Conservation (phyloP, 768 basidiomycete species). For the Inosperma sp. region DNA sequence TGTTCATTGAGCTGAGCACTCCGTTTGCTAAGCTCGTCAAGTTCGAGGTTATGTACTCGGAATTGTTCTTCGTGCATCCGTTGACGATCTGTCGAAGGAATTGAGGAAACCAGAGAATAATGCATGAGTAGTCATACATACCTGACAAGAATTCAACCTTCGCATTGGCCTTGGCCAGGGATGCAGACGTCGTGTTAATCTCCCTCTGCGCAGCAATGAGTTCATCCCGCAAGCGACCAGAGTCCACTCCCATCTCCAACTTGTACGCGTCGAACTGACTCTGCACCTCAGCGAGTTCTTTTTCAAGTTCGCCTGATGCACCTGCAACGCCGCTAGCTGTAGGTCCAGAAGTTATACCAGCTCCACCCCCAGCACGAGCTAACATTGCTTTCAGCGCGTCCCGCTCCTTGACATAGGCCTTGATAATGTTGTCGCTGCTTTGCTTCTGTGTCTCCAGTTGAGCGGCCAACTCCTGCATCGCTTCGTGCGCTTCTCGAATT, state of each 20-base stretch:
- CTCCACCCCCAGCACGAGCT: constrained; percentile 43
- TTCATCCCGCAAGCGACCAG: constrained; percentile 68
- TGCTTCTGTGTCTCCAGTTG: constrained; percentile 79
- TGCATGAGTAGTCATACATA: constrained; percentile 27
- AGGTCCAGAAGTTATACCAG: constrained; percentile 4
- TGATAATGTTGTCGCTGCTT: constrained; percentile 61
- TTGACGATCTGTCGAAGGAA: constrained; percentile 52
- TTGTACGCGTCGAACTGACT: constrained; percentile 77
- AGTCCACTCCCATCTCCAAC: constrained; percentile 76
- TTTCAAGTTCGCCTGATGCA: constrained; percentile 37
- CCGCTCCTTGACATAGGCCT: constrained; percentile 81
- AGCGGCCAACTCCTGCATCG: constrained; percentile 71
- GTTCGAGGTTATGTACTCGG: constrained; percentile 54
- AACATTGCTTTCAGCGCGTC: constrained; percentile 81
- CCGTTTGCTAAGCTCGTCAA: constrained; percentile 62
- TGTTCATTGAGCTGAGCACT: constrained; percentile 72
- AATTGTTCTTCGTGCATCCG: constrained; percentile 69
- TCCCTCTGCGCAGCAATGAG: constrained; percentile 61
- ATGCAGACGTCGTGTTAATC: constrained; percentile 55
- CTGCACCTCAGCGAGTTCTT: constrained; percentile 70
- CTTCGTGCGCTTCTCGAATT: constrained; percentile 81
- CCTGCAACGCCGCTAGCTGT: constrained; percentile 14
- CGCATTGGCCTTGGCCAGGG: constrained; percentile 79
- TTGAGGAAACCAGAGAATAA: constrained; percentile 1
- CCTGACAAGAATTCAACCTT: constrained; percentile 76